Conservation (phyloP, 2,329 filamentous ascomycete species). For the Colletotrichum sublineola region DNA sequence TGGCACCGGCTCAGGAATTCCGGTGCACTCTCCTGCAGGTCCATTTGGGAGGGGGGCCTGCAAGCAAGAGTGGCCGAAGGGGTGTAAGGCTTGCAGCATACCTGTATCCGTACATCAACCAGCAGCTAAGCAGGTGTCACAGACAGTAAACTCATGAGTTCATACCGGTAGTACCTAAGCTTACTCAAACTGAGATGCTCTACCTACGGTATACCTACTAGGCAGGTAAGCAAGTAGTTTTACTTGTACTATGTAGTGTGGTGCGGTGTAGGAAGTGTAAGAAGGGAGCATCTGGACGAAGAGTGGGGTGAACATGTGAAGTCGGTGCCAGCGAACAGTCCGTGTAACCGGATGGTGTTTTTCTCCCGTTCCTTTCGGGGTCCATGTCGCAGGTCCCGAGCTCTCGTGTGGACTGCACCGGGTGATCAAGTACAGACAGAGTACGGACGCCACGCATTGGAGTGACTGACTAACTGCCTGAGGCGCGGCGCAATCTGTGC, state of each 20-base stretch:
- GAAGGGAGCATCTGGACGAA: slow-evolving; percentile 16
- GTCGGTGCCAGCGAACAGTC: slow-evolving; percentile 18
- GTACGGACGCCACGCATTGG: not conserved
- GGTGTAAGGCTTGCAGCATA: slow-evolving; percentile 25
- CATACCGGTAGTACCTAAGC: too few species aligned
- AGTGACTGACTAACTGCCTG: not conserved
- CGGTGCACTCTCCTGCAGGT: slow-evolving; percentile 30
- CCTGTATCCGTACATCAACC: not conserved
- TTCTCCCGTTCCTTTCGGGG: slow-evolving; percentile 18
- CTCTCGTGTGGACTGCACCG: not conserved
- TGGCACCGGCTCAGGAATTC: slow-evolving; percentile 26
- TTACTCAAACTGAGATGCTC: too few species aligned
- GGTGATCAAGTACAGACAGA: not conserved
- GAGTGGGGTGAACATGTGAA: slow-evolving; percentile 5
- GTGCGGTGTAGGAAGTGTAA: too few species aligned
- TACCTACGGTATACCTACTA: too few species aligned
- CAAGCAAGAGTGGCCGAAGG: slow-evolving; percentile 27
- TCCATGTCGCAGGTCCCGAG: not conserved
- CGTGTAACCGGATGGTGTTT: slow-evolving; percentile 14
- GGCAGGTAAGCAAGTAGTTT: too few species aligned
- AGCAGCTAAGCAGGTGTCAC: too few species aligned
- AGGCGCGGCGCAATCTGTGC: not conserved
- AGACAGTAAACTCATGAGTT: too few species aligned
- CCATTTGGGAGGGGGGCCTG: slow-evolving; percentile 20
- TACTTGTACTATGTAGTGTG: too few species aligned